Percentiles rank a stretch among this genome's conserved stretches.
Evolutionary conservation across 129 eudicot genomes (phyloP).

Genomic region (Mikania micrantha): DNA sequence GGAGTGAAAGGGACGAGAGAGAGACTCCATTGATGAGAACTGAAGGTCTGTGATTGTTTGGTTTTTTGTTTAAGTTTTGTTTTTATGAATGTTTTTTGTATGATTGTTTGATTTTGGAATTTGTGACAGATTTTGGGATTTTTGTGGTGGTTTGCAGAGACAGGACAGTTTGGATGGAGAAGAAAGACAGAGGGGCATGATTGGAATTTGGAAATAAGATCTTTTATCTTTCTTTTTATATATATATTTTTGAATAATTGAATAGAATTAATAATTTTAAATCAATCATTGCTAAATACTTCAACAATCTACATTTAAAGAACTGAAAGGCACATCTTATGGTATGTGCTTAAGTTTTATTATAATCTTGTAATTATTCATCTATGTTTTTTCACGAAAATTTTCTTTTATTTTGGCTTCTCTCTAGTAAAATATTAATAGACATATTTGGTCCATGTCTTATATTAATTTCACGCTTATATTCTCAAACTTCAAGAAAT

Average conservation of each 20-base stretch:
- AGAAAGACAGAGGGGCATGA: conserved; percentile 30
- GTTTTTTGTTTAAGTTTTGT: conserved; percentile 5
- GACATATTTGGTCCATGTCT: no score
- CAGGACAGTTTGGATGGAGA: conserved; percentile 24
- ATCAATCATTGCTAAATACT: not conserved
- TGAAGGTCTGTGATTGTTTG: not conserved
- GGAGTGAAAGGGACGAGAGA: conserved; percentile 41
- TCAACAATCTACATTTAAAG: no score
- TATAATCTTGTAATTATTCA: no score
- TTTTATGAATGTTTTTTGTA: conserved; percentile 1
- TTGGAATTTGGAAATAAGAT: conserved; percentile 16
- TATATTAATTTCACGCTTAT: no score
- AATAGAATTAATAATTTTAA: not conserved
- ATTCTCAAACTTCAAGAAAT: no score
- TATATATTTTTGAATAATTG: no score
- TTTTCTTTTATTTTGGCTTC: no score
- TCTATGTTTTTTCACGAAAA: no score
- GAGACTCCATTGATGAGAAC: conserved; percentile 46
- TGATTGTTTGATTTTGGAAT: conserved; percentile 18
- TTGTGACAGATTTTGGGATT: conserved; percentile 3
- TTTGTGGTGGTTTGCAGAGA: conserved; percentile 18
- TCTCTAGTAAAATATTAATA: no score
- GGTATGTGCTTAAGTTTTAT: no score
- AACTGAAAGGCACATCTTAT: no score
- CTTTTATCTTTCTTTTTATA: not conserved